Conservation (phyloP, 208 protist genomes). For the Trypanosoma brucei region DNA sequence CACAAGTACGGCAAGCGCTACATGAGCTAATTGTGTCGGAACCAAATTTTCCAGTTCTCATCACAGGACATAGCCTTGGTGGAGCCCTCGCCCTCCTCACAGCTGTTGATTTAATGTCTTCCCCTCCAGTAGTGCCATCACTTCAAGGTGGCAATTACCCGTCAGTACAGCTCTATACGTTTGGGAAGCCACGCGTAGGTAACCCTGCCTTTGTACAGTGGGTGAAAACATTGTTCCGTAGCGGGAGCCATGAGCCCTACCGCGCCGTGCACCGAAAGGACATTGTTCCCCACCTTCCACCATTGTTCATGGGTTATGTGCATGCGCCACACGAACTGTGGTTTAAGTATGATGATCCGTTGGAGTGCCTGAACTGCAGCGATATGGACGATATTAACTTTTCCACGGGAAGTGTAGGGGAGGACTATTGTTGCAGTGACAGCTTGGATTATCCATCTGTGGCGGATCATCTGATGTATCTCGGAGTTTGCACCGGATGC, state of each 20-base stretch:
- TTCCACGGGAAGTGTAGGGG: slow-evolving; percentile 2
- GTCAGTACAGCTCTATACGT: slow-evolving; percentile 49
- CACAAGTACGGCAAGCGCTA: slow-evolving; percentile 27
- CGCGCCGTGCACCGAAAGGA: slow-evolving; percentile 53
- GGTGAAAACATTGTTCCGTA: slow-evolving; percentile 22
- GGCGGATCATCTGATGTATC: slow-evolving; percentile 53
- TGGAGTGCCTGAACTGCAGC: slow-evolving; percentile 26
- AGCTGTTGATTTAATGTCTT: slow-evolving; percentile 30
- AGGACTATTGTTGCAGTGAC: slow-evolving; percentile 53
- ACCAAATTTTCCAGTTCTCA: slow-evolving; percentile 34
- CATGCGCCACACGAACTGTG: slow-evolving; percentile 55
- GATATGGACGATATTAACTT: slow-evolving; percentile 16
- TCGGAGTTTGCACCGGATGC: slow-evolving; percentile 45
- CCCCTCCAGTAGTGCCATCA: background rate
- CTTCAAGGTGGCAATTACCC: background rate
- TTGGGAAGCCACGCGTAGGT: slow-evolving; percentile 64
- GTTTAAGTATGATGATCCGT: slow-evolving; percentile 24
- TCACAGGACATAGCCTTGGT: slow-evolving; percentile 78
- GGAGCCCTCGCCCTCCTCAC: slow-evolving; percentile 54
- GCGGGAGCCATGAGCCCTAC: slow-evolving; percentile 20
- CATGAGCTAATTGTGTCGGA: slow-evolving; percentile 23
- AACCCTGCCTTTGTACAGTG: slow-evolving; percentile 45
- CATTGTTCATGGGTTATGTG: slow-evolving; percentile 31
- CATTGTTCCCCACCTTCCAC: slow-evolving; percentile 51
- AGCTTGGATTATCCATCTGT: slow-evolving; percentile 26